Conservation (phyloP, 768 basidiomycete genomes). For the Auriscalpium orientale region DNA sequence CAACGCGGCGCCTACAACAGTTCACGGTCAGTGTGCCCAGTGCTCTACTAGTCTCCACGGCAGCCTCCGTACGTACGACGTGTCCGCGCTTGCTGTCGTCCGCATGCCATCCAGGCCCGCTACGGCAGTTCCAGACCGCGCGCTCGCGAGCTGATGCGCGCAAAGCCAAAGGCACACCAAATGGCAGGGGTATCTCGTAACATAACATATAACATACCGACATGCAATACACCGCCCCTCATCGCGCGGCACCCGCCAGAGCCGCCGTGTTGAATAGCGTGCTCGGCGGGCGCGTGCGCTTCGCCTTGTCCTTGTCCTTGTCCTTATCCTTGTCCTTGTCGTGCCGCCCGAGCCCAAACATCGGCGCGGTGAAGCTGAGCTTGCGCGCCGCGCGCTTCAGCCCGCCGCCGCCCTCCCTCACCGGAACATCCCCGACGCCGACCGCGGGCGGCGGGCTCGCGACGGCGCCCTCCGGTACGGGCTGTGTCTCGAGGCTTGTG, state of each 20-base stretch:
- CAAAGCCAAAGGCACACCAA: too few relatives aligned
- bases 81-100: too few relatives aligned
- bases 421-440: slow-evolving; percentile 16
- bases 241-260: not conserved
- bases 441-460: slow-evolving; percentile 7
- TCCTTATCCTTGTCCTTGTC: slow-evolving; percentile 36
- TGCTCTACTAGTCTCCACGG: too few relatives aligned
- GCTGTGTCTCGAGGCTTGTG: too few relatives aligned
- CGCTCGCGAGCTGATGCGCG: too few relatives aligned
- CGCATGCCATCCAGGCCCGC: too few relatives aligned
- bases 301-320: slow-evolving; percentile 32
- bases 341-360: slow-evolving; percentile 47
- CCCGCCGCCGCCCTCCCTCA: slow-evolving; percentile 36
- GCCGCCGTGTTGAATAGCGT: not conserved
- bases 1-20: not conserved
- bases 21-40: too few relatives aligned
- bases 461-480: not conserved
- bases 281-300: slow-evolving; percentile 5
- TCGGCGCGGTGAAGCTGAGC: slow-evolving; percentile 58
- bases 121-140: too few relatives aligned
- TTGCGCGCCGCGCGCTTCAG: slow-evolving; percentile 32
- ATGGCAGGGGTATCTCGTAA: too few relatives aligned
- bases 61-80: too few relatives aligned
- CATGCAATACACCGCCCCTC: not conserved
- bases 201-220: not conserved